phyloP scores from a whole-genome alignment of 2,329 filamentous ascomycete species.

The Pyrenophora seminiperda region DNA sequence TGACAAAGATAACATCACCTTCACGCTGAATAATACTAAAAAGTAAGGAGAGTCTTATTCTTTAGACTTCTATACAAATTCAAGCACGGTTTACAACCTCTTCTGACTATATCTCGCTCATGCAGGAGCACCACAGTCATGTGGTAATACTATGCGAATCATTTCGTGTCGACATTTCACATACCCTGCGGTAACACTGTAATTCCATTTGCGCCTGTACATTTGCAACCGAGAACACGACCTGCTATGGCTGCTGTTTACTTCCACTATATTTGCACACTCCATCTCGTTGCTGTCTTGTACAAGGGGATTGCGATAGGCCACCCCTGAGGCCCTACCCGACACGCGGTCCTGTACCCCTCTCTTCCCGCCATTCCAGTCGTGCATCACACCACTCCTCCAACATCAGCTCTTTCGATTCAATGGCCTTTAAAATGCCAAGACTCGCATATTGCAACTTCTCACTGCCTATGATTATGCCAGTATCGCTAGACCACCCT shows the following conservation, averaged over 20 bases:
- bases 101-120: too few relatives aligned
- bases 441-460: too few relatives aligned
- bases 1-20: slow-evolving; percentile 11
- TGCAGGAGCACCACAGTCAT: not conserved
- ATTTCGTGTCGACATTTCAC: not conserved
- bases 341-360: too few relatives aligned
- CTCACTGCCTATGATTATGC: slow-evolving; percentile 42
- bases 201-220: slow-evolving; percentile 7
- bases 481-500: slow-evolving; percentile 77
- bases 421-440: too few relatives aligned
- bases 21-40: not conserved
- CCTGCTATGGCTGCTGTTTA: not conserved
- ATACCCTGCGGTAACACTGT: slow-evolving; percentile 14
- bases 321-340: not conserved
- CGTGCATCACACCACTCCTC: too few relatives aligned
- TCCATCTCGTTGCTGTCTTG: not conserved
- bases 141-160: slow-evolving; percentile 3
- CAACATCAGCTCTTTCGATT: too few relatives aligned
- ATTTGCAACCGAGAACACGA: not conserved
- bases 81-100: too few relatives aligned
- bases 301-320: not conserved
- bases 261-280: not conserved
- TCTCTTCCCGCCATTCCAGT: too few relatives aligned
- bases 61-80: not conserved
- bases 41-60: not conserved